A percentile compares a stretch with the other conserved stretches of the same genome.
These are phyloP conservation scores for Danielia oregonensis DNA, from an alignment of 805 yeast species.

Conservation along the genomic window DNA sequence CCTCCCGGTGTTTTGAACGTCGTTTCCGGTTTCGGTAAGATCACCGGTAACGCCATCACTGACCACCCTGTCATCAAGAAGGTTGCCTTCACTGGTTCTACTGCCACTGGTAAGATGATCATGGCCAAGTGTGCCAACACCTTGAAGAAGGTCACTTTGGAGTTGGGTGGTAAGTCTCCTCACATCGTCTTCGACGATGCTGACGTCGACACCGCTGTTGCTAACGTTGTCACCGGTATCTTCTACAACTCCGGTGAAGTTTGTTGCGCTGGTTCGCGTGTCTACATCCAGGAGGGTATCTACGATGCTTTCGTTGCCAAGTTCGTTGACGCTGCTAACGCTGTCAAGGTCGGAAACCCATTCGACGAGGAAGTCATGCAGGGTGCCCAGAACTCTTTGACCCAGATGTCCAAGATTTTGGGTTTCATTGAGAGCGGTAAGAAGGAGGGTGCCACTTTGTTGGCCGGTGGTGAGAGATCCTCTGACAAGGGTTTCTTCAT, in stretches of 20 bases:
- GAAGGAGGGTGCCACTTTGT: constrained; percentile 77
- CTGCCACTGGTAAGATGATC: constrained; percentile 81
- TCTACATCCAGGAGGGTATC: constrained; percentile 79
- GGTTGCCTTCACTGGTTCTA: constrained; percentile 94
- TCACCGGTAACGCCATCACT: constrained; percentile 78
- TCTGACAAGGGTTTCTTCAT: constrained; percentile 61
- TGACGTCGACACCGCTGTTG: constrained; percentile 69
- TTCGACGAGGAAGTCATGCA: constrained; percentile 74
- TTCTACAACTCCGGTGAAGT: constrained; percentile 95
- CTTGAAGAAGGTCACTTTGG: constrained; percentile 87
- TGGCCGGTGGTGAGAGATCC: constrained; percentile 67
- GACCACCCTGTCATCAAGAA: constrained; percentile 79
- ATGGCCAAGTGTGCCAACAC: constrained; percentile 75
- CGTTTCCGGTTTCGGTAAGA: constrained; percentile 81
- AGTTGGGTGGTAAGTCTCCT: constrained; percentile 96
- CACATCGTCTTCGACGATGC: constrained; percentile 85
- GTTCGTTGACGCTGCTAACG: constrained; percentile 52
- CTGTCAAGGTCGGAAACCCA: constrained; percentile 74
- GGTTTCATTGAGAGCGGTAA: constrained; percentile 73
- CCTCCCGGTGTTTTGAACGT: constrained; percentile 91
- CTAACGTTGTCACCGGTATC: constrained; percentile 75
- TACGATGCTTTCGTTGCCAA: constrained; percentile 72
- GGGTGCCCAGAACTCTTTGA: constrained; percentile 88
- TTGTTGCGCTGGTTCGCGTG: constrained; percentile 92
- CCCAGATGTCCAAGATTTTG: constrained; percentile 76